Evolutionary conservation across 768 basidiomycete species (phyloP).

Genomic region (Naematelia aurantialba): DNA sequence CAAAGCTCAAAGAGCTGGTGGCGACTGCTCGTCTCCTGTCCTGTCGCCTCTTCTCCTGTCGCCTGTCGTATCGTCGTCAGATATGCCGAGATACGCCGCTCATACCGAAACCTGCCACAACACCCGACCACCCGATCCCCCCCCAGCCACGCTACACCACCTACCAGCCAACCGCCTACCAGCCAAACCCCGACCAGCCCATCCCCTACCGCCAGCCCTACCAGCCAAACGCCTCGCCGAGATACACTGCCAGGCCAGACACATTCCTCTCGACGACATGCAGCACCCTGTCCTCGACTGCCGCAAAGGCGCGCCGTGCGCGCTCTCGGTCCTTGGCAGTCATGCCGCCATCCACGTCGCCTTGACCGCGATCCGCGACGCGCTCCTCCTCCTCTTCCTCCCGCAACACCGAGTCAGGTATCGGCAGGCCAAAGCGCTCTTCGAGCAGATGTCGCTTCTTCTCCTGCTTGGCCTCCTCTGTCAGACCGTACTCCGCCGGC

Average conservation of each 20-base stretch:
- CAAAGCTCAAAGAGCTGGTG: too few relatives aligned
- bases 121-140: too few relatives aligned
- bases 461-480: constrained; percentile 12
- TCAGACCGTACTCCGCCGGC: constrained; percentile 8
- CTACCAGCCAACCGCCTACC: too few relatives aligned
- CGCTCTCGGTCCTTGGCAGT: constrained; percentile 65
- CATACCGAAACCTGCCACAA: too few relatives aligned
- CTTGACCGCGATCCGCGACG: constrained; percentile 10
- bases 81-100: too few relatives aligned
- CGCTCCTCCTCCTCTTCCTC: constrained; percentile 67
- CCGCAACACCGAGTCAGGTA: constrained; percentile 59
- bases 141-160: too few relatives aligned
- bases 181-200: too few relatives aligned
- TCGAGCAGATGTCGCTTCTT: constrained; percentile 55
- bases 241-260: constrained; percentile 32
- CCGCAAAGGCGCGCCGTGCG: constrained; percentile 68
- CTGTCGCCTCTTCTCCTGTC: too few relatives aligned
- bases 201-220: too few relatives aligned
- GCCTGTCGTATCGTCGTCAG: too few relatives aligned
- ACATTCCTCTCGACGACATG: constrained; percentile 53
- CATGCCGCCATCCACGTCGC: constrained; percentile 23
- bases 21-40: too few relatives aligned
- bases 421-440: constrained; percentile 89
- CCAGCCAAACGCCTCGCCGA: constrained; percentile 38
- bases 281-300: constrained; percentile 61